A percentile compares a stretch with the other conserved stretches of the same genome.
Evolutionary conservation across 2,329 filamentous ascomycete genomes (phyloP).

Genomic region (Drechslera avenae): DNA sequence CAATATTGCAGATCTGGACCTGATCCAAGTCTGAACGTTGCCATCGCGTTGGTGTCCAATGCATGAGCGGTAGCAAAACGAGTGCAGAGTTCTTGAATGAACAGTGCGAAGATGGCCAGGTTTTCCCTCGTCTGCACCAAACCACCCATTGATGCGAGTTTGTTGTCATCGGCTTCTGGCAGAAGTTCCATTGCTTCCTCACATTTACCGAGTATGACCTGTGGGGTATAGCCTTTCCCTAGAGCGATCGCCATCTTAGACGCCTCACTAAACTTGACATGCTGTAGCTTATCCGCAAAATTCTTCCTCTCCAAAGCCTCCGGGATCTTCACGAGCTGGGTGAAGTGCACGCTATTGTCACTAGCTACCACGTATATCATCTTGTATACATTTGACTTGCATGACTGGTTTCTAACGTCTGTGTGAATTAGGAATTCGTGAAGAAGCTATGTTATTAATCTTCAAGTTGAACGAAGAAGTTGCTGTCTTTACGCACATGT

Average conservation of each 20-base stretch:
- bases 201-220: conserved; percentile 67
- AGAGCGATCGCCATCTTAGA: conserved; percentile 47
- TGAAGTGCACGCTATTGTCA: conserved; percentile 73
- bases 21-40: conserved; percentile 37
- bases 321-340: conserved; percentile 77
- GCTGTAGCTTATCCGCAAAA: conserved; percentile 69
- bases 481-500: too few species aligned
- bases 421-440: too few species aligned
- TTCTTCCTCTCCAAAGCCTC: conserved; percentile 73
- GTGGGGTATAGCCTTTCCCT: conserved; percentile 68
- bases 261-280: conserved; percentile 77
- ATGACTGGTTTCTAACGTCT: too few species aligned
- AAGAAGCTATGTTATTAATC: too few species aligned
- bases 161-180: conserved; percentile 27
- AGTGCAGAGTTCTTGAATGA: conserved; percentile 37
- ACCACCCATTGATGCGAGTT: conserved; percentile 22
- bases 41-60: conserved; percentile 32
- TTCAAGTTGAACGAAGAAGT: too few species aligned
- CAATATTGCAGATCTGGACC: conserved; percentile 41
- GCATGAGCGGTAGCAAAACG: conserved; percentile 28
- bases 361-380: conserved; percentile 81
- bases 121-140: conserved; percentile 15
- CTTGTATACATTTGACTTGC: conserved; percentile 53
- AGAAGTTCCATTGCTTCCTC: conserved; percentile 24
- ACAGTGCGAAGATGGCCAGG: conserved; percentile 30